Evolutionary conservation across 73 alveolate species (phyloP).

Genomic region (Symbiodinium natans): DNA sequence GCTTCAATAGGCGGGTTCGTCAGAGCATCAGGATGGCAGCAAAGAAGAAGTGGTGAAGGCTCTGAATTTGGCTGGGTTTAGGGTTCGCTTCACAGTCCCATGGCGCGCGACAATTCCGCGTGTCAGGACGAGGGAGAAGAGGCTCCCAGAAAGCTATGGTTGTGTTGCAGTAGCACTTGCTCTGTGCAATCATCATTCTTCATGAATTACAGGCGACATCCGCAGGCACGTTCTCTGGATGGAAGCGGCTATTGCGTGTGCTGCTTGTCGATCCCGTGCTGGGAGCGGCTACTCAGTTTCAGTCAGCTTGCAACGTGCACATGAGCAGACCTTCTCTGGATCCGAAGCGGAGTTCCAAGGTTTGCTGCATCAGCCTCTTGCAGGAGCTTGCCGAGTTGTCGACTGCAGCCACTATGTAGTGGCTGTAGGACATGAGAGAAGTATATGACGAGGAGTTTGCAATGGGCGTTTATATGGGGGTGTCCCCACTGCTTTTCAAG

Average conservation of each 20-base stretch:
- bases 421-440: neutral
- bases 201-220: neutral
- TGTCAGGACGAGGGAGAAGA: too few relatives aligned
- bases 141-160: too few relatives aligned
- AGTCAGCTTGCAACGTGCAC: neutral
- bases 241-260: conserved; percentile 44
- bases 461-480: conserved; percentile 68
- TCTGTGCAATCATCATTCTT: too few relatives aligned
- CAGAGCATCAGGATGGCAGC: too few relatives aligned
- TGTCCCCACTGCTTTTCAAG: conserved; percentile 65
- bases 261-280: conserved; percentile 33
- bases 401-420: neutral
- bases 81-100: too few relatives aligned
- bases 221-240: neutral
- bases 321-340: neutral
- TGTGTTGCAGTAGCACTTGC: too few relatives aligned
- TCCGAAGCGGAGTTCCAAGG: neutral
- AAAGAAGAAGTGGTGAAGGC: too few relatives aligned
- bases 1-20: too few relatives aligned
- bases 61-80: too few relatives aligned
- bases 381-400: neutral
- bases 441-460: conserved; percentile 30
- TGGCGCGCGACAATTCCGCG: too few relatives aligned
- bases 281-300: conserved; percentile 9
- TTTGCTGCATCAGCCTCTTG: conserved; percentile 30